phyloP scores from a whole-genome alignment of 768 basidiomycete genomes.

The Baorangia bicolor region DNA sequence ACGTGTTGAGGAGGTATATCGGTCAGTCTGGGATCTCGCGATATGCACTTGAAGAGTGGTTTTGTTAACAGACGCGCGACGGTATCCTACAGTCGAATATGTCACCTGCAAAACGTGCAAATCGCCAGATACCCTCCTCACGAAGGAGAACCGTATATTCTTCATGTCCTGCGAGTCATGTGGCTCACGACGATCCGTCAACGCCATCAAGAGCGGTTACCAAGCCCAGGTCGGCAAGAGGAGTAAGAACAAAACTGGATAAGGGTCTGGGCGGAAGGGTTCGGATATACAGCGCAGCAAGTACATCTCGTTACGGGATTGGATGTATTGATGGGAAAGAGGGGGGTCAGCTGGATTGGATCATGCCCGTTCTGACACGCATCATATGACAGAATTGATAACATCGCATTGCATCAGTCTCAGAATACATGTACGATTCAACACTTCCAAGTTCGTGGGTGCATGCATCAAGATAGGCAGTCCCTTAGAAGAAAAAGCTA shows the following conservation, averaged over 20 bases:
- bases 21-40: constrained; percentile 49
- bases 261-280: constrained; percentile 33
- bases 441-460: constrained; percentile 1
- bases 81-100: constrained; percentile 73
- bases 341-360: neutral
- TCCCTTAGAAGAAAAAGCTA: neutral
- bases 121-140: constrained; percentile 93
- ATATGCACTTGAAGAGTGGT: neutral
- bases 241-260: constrained; percentile 78
- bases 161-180: constrained; percentile 95
- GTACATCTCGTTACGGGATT: neutral
- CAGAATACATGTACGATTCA: constrained; percentile 22
- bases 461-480: constrained; percentile 8
- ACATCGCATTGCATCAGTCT: constrained; percentile 21
- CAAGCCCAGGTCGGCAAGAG: constrained; percentile 93
- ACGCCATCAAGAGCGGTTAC: constrained; percentile 97
- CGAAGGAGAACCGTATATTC: constrained; percentile 98
- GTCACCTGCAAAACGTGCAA: constrained; percentile 99
- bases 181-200: constrained; percentile 87
- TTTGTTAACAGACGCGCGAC: neutral
- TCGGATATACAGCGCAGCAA: neutral
- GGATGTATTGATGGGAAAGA: neutral
- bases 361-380: constrained; percentile 3
- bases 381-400: constrained; percentile 11
- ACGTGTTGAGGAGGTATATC: constrained; percentile 93